Evolutionary conservation across 768 basidiomycete genomes (phyloP), one percentile per base, ranked within the genome.

Genomic region (Boletus vermiculosoides): DNA sequence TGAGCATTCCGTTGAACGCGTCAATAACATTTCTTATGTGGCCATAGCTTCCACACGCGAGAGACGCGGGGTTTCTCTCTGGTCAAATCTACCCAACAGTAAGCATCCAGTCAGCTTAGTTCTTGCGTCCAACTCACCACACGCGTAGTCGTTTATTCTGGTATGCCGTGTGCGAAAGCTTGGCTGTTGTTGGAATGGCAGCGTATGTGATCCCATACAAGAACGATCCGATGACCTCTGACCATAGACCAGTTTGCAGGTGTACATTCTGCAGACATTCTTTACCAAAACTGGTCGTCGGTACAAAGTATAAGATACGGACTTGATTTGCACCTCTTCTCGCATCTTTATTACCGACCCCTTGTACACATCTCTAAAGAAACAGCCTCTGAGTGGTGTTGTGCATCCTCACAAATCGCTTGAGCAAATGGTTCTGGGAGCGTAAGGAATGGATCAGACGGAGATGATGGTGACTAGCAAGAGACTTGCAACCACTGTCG

Each of bases 31-130:
- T 45, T 45, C 58, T 58, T 16, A 68, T 54, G 23, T 50, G 45
- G 8, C 40, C 36, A 4, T 62, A 97, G 94, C 71, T 94, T 93
- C 78, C 94, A 98, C 71, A 98, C 95, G 3, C 83, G 88, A 48
- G 94, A 98, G 72, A 92, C 92, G 63, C 84, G 95, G 37, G 94
- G 93, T n/a, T 95, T 94, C 72, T 92, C 92, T 6, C 80, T 90
- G 22, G 94, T 98, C 25, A 88, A 87, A 67, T 93, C 92, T 0
- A 97, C 91, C 25, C 89, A 92, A 77, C 90, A 85, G 92, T 92
- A 54, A 39, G 78, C 61, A 41, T 37, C 5, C 31, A 2, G 3
- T 41, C 7, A 23, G 2, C 22, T 8, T 42, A 5, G 5, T 34
- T 28, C 15, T 25, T 42, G 5, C 22, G 12, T 42, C 28, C 22